These are phyloP conservation scores for Tulasnella sp. DNA, from an alignment of 768 basidiomycete genomes.

Conservation along the genomic window DNA sequence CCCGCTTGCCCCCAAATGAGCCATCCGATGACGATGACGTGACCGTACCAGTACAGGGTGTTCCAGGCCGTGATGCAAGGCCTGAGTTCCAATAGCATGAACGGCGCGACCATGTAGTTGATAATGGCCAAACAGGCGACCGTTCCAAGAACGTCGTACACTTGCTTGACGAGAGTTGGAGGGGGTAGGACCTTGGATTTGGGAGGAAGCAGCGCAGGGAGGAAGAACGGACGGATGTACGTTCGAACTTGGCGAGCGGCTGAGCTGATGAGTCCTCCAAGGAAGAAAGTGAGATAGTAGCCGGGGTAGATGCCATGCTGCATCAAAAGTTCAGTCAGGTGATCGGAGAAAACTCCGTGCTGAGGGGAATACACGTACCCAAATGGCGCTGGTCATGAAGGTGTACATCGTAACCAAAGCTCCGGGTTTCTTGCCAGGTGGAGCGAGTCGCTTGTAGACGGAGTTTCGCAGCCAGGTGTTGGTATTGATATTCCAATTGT, in stretches of 20 bases:
- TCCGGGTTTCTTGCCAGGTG: conserved; percentile 89
- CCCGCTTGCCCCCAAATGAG: not conserved
- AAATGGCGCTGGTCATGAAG: conserved; percentile 92
- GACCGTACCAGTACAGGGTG: conserved; percentile 74
- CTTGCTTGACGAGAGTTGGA: conserved; percentile 46
- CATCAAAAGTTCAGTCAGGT: not conserved
- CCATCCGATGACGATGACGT: conserved; percentile 48
- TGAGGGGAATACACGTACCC: conserved; percentile 53
- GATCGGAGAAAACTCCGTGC: not conserved
- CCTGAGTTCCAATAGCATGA: conserved; percentile 67
- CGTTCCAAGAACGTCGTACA: conserved; percentile 73
- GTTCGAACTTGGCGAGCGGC: conserved; percentile 69
- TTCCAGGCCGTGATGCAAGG: conserved; percentile 68
- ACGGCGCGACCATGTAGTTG: conserved; percentile 80
- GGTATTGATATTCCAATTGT: conserved; percentile 96
- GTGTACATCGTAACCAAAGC: conserved; percentile 88
- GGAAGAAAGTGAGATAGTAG: conserved; percentile 89
- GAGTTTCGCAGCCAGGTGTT: conserved; percentile 96
- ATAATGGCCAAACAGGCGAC: conserved; percentile 58
- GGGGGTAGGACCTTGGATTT: conserved; percentile 26
- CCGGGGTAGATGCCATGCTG: conserved; percentile 89
- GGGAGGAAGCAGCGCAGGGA: conserved; percentile 36
- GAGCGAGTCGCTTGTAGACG: conserved; percentile 93
- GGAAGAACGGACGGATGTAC: conserved; percentile 79
- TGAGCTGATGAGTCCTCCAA: conserved; percentile 49